Conservation (phyloP, 2,329 filamentous ascomycete species). For the Neofusicoccum ribis region DNA sequence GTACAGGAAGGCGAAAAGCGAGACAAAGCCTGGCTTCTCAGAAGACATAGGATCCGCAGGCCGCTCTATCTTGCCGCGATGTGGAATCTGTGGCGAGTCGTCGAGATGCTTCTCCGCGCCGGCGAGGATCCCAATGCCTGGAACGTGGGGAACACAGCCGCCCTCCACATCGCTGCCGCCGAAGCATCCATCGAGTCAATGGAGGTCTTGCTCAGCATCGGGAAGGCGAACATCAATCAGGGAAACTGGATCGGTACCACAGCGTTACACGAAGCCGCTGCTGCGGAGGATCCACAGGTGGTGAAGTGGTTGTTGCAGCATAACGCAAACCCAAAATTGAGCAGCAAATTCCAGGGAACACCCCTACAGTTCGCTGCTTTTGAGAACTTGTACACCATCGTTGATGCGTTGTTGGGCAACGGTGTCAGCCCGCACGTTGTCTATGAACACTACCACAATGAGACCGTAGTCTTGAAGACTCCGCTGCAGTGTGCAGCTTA, state of each 20-base stretch:
- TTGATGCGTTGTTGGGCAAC: background rate
- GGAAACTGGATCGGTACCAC: background rate
- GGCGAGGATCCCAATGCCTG: background rate
- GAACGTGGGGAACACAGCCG: background rate
- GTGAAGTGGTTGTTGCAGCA: background rate
- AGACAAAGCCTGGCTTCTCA: background rate
- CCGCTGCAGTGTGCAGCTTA: background rate
- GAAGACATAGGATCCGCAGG: background rate
- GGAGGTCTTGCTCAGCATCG: background rate
- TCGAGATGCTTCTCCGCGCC: background rate
- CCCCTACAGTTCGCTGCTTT: background rate
- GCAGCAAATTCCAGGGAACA: background rate
- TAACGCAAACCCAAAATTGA: background rate
- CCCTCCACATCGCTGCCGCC: background rate
- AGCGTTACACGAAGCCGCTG: background rate
- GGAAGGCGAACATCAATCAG: background rate
- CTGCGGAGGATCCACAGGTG: background rate
- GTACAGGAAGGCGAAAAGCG: background rate
- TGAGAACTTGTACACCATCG: background rate
- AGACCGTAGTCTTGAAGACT: background rate
- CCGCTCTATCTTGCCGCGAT: background rate
- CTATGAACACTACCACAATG: background rate
- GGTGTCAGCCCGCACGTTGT: background rate
- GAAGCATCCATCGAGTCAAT: background rate
- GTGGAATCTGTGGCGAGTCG: slow-evolving; percentile 1